Base-by-base conservation (phyloP, 352 stramenopile genomes). In the Pythium plurisporium region DNA sequence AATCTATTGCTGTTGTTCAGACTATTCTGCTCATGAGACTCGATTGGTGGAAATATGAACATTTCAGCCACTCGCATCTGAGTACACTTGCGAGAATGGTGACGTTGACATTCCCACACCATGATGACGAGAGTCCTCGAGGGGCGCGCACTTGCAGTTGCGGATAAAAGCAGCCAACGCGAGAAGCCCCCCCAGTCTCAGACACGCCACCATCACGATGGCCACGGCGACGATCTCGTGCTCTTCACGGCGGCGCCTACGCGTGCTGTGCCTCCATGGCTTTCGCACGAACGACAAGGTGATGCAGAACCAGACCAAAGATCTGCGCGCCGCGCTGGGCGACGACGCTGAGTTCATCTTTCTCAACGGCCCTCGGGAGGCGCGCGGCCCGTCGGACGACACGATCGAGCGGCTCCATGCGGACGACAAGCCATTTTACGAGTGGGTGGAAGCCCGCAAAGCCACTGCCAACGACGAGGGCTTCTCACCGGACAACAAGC, bases 251-350 rank as follows among this genome's bases (percentile, higher is more conserved):
- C 46, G 53, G 42, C 4, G 4, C 14, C 54, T 88, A 20, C 79
- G 76, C 30, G 68, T 87, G 40, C 56, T 89, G 36, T 87, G 72
- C 49, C 73, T 89, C 57, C 79, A 89, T 38, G 76, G 79, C 23
- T 85, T 69, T 42, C 73, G 75, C 50, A 83, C 79, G 43, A 89
- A 87, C 26, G 48, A 38, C 19, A 59, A 54, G 25, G 70, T 86
- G 19, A 85, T 89, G 72, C 29, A 63, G 26, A 72, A 78, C 55
- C 78, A 89, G 56, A 78, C 68, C 25, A 67, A 66, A 3, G 64
- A 64, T 1, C 51, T 89, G 23, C 72, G 69, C 6, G 69, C 66
- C 14, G 74, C 68, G 4, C 55, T 89, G 22, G 70, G 63, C 8
- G 61, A 64, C 10, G 34, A 73, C 47, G 74, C 70, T 33, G 78